Conservation (phyloP, 1,139 yeast species). For the Yarrowia galli region DNA sequence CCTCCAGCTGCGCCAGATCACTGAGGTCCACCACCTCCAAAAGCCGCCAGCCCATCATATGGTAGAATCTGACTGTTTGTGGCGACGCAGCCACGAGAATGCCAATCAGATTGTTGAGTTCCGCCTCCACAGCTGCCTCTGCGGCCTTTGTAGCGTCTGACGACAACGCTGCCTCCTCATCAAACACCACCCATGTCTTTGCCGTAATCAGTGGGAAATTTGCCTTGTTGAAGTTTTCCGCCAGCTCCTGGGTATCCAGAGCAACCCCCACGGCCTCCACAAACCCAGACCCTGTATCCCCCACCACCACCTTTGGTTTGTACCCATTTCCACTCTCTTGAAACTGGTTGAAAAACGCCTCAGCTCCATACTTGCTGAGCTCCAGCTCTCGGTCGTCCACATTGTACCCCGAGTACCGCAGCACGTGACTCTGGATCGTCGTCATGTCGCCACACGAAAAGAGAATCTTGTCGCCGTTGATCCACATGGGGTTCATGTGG, state of each 20-base stretch:
- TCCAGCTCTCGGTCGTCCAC: constrained; percentile 33
- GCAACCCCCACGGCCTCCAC: constrained; percentile 39
- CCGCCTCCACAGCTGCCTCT: constrained; percentile 29
- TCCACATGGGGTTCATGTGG: constrained; percentile 38
- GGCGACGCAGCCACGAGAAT: constrained; percentile 12
- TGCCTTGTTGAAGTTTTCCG: constrained; percentile 28
- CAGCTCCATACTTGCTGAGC: constrained; percentile 9
- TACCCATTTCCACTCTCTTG: constrained; percentile 29
- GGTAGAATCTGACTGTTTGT: not conserved
- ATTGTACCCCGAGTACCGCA: constrained; percentile 22
- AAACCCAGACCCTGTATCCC: constrained; percentile 32
- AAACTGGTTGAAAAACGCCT: constrained; percentile 37
- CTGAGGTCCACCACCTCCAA: constrained; percentile 31
- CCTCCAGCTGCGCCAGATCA: constrained; percentile 16
- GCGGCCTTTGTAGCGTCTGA: constrained; percentile 18
- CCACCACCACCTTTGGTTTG: constrained; percentile 35
- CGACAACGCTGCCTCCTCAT: constrained; percentile 5
- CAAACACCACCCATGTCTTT: constrained; percentile 33
- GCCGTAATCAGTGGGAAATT: constrained; percentile 26
- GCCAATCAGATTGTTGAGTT: constrained; percentile 14
- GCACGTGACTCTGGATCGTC: constrained; percentile 29
- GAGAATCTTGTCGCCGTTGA: constrained; percentile 32
- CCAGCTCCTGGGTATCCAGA: constrained; percentile 24
- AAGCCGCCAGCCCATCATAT: constrained; percentile 34
- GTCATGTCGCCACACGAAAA: constrained; percentile 35